phyloP scores from a whole-genome alignment of 2,329 filamentous ascomycete species.

The Penicillium sp. region DNA sequence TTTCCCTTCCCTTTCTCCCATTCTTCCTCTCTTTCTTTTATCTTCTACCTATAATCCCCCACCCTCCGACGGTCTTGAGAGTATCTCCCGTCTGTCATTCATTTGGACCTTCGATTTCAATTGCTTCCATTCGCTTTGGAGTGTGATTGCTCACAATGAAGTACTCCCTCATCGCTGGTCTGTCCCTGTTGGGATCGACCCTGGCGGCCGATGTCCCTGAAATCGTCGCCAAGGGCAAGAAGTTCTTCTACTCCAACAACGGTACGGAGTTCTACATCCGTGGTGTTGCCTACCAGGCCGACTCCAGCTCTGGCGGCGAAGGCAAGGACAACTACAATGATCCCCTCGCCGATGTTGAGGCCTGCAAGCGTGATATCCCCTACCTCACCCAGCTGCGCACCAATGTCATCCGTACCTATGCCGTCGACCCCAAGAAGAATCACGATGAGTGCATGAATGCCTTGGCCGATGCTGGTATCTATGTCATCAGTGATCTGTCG shows the following conservation, averaged over 20 bases:
- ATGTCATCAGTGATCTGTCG: conserved; percentile 85
- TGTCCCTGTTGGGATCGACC: conserved; percentile 48
- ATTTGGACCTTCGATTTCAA: conserved; percentile 4
- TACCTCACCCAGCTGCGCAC: conserved; percentile 71
- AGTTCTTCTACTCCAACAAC: conserved; percentile 85
- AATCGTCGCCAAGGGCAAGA: conserved; percentile 65
- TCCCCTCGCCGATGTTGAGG: conserved; percentile 65
- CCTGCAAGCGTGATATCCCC: conserved; percentile 80
- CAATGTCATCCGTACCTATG: conserved; percentile 94
- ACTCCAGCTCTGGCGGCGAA: conserved; percentile 35
- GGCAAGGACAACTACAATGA: conserved; percentile 61
- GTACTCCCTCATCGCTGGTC: conserved; percentile 47
- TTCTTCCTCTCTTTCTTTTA: conserved; percentile 7
- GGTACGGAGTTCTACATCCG: conserved; percentile 75
- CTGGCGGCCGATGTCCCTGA: conserved; percentile 50
- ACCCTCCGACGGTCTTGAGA: neutral
- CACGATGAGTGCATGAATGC: conserved; percentile 80
- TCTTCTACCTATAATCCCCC: no score
- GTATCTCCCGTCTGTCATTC: conserved; percentile 7
- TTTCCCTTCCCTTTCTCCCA: conserved; percentile 1
- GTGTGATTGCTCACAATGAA: conserved; percentile 46
- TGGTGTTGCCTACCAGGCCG: conserved; percentile 87
- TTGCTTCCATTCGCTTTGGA: conserved; percentile 12
- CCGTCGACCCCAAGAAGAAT: conserved; percentile 71
- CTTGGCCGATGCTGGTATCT: conserved; percentile 81